Conservation (phyloP, 2,329 filamentous ascomycete genomes). For the Fusarium setosum region DNA sequence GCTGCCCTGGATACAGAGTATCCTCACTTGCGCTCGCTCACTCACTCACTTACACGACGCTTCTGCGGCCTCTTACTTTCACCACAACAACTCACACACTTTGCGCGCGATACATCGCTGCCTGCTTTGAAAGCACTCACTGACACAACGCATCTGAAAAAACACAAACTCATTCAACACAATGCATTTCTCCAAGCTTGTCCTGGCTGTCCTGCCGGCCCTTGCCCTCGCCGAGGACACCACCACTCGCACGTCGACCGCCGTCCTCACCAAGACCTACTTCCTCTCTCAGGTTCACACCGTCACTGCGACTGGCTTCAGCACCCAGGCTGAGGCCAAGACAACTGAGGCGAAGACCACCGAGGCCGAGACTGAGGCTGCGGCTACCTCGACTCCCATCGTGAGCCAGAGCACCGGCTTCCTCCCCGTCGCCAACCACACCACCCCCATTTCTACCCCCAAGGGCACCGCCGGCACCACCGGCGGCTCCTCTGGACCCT, state of each 20-base stretch:
- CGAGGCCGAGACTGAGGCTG: conserved; percentile 44
- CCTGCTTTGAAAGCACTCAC: conserved; percentile 41
- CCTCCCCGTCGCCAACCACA: conserved; percentile 41
- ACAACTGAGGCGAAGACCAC: conserved; percentile 5
- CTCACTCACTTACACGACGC: conserved; percentile 35
- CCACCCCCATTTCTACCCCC: conserved; percentile 40
- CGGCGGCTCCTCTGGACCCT: conserved; percentile 44
- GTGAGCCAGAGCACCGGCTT: conserved; percentile 31
- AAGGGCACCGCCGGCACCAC: conserved; percentile 20
- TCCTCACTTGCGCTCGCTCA: too few species aligned
- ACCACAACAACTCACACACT: conserved; percentile 17
- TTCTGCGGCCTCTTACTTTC: conserved; percentile 7
- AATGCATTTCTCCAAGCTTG: conserved; percentile 56
- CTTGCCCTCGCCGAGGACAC: conserved; percentile 60
- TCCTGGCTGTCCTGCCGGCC: conserved; percentile 64
- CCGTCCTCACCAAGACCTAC: conserved; percentile 62
- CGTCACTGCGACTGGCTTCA: conserved; percentile 46
- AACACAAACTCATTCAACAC: conserved; percentile 32
- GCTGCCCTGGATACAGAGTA: conserved; percentile 44
- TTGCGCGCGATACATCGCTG: conserved; percentile 26
- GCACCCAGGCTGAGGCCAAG: conserved; percentile 41
- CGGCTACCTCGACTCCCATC: conserved; percentile 22
- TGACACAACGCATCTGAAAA: conserved; percentile 19
- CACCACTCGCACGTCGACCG: conserved; percentile 62
- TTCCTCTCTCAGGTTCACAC: conserved; percentile 61